phyloP scores from a whole-genome alignment of 1,284 basidiomycete genomes.

The Polyporus tsugae region DNA sequence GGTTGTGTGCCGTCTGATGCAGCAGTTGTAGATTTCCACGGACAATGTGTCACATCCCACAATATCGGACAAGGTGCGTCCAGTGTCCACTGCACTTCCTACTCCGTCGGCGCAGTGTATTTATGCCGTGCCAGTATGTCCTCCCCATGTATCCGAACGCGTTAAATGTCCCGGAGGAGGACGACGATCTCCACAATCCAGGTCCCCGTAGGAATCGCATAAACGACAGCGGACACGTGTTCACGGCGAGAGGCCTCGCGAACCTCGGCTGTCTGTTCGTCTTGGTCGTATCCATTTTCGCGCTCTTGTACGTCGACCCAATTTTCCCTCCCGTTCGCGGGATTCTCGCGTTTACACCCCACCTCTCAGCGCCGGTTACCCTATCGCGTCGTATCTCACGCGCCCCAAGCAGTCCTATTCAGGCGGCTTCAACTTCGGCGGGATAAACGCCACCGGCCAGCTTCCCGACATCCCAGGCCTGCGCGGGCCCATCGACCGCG shows the following conservation, averaged over 20 bases:
- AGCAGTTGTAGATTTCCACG: not conserved
- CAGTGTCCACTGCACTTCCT: too few species aligned
- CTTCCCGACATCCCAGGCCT: slow-evolving; percentile 66
- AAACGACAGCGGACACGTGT: slow-evolving; percentile 66
- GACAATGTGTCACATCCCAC: slow-evolving; percentile 41
- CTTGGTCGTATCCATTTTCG: slow-evolving; percentile 66
- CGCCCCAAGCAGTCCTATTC: slow-evolving; percentile 50
- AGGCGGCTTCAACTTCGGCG: slow-evolving; percentile 82
- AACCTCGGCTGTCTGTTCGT: slow-evolving; percentile 84
- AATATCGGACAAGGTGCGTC: slow-evolving; percentile 47
- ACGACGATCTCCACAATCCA: slow-evolving; percentile 79
- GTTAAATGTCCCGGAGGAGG: slow-evolving; percentile 64
- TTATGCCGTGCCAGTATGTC: slow-evolving; percentile 76
- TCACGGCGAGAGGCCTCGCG: slow-evolving; percentile 76
- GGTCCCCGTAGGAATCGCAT: slow-evolving; percentile 71
- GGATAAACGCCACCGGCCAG: slow-evolving; percentile 83
- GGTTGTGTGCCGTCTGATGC: not conserved
- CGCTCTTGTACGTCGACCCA: slow-evolving; percentile 69
- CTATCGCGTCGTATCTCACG: not conserved
- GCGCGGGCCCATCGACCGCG: slow-evolving; percentile 76
- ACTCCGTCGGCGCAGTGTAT: slow-evolving; percentile 48
- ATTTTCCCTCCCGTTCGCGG: not conserved
- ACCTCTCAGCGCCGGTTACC: slow-evolving; percentile 7
- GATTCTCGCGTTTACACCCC: too few species aligned
- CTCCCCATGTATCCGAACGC: slow-evolving; percentile 71